A percentile compares a stretch with the other conserved stretches of the same genome.
Conservation (phyloP, 176 grass and related monocot species). For the Guadua angustifolia region DNA sequence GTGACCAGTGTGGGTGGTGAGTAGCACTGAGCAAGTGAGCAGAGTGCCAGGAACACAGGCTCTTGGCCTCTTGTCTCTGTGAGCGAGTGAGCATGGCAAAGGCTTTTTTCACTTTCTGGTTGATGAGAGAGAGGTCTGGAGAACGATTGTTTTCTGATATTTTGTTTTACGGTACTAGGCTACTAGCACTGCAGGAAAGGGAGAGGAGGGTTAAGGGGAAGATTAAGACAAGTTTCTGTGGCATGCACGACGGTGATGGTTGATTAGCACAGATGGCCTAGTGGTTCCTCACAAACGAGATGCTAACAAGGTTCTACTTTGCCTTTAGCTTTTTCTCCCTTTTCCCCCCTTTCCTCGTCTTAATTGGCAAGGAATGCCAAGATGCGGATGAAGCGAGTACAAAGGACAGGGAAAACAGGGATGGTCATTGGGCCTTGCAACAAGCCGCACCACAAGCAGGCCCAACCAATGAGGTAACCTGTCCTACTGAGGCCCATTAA, state of each 20-base stretch:
- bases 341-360: not conserved
- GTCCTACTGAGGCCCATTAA: not conserved
- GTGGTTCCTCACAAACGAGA: not conserved
- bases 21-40: not conserved
- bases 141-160: not conserved
- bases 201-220: not conserved
- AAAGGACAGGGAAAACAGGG: not conserved
- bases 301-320: not conserved
- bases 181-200: not conserved
- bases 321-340: not conserved
- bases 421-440: not conserved
- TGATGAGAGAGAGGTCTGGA: not conserved
- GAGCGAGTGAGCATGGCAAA: no score
- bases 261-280: not conserved
- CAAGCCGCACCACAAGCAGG: not conserved
- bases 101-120: not conserved
- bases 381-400: not conserved
- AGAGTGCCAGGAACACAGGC: not conserved
- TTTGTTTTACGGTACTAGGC: not conserved
- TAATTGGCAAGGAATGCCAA: not conserved
- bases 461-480: not conserved
- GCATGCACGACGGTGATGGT: not conserved
- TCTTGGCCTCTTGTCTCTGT: not conserved
- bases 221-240: not conserved
- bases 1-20: not conserved